Base-by-base conservation (phyloP, 345 rosid genomes). In the Aurinia saxatilis region DNA sequence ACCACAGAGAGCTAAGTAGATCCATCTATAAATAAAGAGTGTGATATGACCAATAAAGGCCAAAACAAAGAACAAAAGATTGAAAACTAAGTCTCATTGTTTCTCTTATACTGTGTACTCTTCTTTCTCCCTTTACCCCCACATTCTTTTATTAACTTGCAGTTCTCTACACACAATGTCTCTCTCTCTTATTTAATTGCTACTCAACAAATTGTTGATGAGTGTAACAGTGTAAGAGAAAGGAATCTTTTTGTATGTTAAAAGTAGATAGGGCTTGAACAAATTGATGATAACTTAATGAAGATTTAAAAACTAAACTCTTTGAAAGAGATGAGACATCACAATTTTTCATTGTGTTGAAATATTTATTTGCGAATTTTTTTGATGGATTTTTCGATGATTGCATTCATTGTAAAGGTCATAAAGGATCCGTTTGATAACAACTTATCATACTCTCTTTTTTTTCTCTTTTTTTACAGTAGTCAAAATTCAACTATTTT, bases 51-150 rank as follows among this genome's bases (percentile, higher is more conserved):
- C 75, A 64, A 57, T 57, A 56, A 63, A 71, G 40, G 68, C 70
- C 54, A 50, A 63, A 57, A 60, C 70, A 64, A 63, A 71, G 49
- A 56, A 57, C 53, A 64, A 46, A n/a, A 63, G 64, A 64, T 63
- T 71, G 70, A 64, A 70, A 70, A 62, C 74, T 62, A 70, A 62
- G 74, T 62, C 51, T 64, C 75, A 71, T 71, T 63, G 74, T 75
- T 66, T 72, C n/a, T 70, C 79, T 63, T 70, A 59, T 59, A 65
- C 73, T 54, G 51, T 70, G 61, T 73, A 53, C 72, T 17, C 55
- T 25, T 31, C 11, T 42, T 60, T 50, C 53, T 42, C 63, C 40
- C 68, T 48, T 67, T 67, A 54, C 65, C 69, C 65, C 70, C 68
- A 63, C 65, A 57, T 56, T 50, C 60, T 42, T 50, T 71, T 63